Conservation (phyloP, 2,329 filamentous ascomycete species). For the Colletotrichum viniferum region DNA sequence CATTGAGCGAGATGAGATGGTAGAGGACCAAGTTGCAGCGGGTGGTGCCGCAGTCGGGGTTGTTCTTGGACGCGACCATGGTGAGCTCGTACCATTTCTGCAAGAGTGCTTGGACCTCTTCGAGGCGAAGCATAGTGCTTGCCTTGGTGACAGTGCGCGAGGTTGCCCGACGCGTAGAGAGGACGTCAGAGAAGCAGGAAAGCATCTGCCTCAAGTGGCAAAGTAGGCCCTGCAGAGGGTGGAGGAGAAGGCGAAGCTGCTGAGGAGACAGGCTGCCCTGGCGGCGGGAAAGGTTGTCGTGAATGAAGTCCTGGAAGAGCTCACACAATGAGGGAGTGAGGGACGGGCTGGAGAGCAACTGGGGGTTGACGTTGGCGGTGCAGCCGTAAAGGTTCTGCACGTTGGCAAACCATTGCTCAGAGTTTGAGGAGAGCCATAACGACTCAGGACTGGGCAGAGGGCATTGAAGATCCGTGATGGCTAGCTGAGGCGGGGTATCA, state of each 20-base stretch:
- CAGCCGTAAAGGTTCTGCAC: slow-evolving; percentile 65
- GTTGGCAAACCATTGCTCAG: slow-evolving; percentile 62
- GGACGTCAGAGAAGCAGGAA: slow-evolving; percentile 65
- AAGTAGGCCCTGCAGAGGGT: slow-evolving; percentile 70
- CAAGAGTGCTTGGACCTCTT: slow-evolving; percentile 68
- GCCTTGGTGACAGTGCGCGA: slow-evolving; percentile 58
- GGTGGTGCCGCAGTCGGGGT: slow-evolving; percentile 63
- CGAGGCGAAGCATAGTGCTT: slow-evolving; percentile 63
- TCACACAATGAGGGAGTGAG: slow-evolving; percentile 64
- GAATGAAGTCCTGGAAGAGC: slow-evolving; percentile 70
- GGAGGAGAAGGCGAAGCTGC: slow-evolving; percentile 70
- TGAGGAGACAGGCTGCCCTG: slow-evolving; percentile 49
- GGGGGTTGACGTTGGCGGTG: slow-evolving; percentile 51
- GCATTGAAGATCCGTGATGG: slow-evolving; percentile 67
- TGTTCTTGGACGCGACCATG: slow-evolving; percentile 56
- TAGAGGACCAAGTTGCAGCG: slow-evolving; percentile 71
- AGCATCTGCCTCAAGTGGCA: slow-evolving; percentile 69
- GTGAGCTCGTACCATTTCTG: slow-evolving; percentile 72
- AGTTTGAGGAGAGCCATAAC: slow-evolving; percentile 65
- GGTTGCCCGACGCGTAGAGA: slow-evolving; percentile 43
- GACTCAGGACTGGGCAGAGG: slow-evolving; percentile 66
- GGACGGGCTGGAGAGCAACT: slow-evolving; percentile 53
- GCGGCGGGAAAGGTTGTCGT: slow-evolving; percentile 62
- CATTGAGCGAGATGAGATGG: slow-evolving; percentile 73
- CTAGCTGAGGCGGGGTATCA: slow-evolving; percentile 65